phyloP scores from a whole-genome alignment of 2,329 filamentous ascomycete species.

The Diaporthe destruens region DNA sequence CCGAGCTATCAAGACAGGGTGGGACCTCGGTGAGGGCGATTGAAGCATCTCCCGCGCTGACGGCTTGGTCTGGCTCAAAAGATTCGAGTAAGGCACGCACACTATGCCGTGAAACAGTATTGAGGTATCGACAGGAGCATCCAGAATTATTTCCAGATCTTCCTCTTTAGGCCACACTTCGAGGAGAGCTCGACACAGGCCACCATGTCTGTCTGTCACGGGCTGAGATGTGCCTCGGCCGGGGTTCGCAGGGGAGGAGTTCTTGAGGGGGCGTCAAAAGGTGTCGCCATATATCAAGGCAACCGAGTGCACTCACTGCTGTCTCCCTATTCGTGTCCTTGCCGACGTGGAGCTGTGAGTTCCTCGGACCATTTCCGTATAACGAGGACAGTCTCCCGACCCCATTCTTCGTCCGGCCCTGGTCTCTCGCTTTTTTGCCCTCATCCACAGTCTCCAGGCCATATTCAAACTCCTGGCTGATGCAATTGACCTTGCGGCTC shows the following conservation, averaged over 20 bases:
- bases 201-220: background rate
- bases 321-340: background rate
- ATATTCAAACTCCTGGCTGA: slow-evolving; percentile 61
- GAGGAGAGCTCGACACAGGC: slow-evolving; percentile 46
- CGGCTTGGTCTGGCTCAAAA: slow-evolving; percentile 41
- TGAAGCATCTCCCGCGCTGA: slow-evolving; percentile 51
- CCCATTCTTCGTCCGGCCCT: slow-evolving; percentile 53
- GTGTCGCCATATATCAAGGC: background rate
- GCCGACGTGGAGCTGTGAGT: background rate
- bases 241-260: background rate
- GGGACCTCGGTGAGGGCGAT: slow-evolving; percentile 47
- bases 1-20: slow-evolving; percentile 53
- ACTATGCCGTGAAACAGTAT: slow-evolving; percentile 53
- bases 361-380: slow-evolving; percentile 3
- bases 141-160: slow-evolving; percentile 54
- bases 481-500: slow-evolving; percentile 53
- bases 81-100: slow-evolving; percentile 49
- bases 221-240: background rate
- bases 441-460: slow-evolving; percentile 42
- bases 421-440: slow-evolving; percentile 47
- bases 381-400: slow-evolving; percentile 48
- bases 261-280: background rate
- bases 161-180: slow-evolving; percentile 54
- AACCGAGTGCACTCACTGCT: background rate
- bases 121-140: slow-evolving; percentile 48